Percentiles rank a stretch among this genome's conserved stretches.
Conservation (phyloP, 352 stramenopile species). For the Blastocystis sp. region DNA sequence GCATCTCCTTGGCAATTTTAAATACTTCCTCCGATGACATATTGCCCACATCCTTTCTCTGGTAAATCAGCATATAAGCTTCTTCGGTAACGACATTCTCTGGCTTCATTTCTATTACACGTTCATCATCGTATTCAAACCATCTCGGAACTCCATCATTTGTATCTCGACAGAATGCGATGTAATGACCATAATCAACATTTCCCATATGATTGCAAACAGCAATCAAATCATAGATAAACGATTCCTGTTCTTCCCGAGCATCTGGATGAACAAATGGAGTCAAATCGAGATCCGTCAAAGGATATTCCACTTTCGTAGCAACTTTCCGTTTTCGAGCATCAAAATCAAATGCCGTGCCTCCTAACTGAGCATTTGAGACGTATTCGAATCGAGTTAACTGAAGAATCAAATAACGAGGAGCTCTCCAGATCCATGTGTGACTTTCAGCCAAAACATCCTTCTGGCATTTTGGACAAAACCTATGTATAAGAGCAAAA, state of each 20-base stretch:
- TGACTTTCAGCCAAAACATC: conserved; percentile 4
- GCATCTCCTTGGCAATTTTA: background rate
- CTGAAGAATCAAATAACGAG: conserved; percentile 91
- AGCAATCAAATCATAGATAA: conserved; percentile 49
- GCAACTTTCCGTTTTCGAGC: conserved; percentile 30
- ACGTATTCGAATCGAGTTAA: conserved; percentile 92
- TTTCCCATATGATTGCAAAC: conserved; percentile 60
- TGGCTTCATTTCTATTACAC: conserved; percentile 17
- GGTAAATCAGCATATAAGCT: conserved; percentile 58
- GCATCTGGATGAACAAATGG: conserved; percentile 25
- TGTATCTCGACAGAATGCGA: conserved; percentile 45
- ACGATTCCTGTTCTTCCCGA: conserved; percentile 7
- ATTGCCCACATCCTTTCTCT: conserved; percentile 9
- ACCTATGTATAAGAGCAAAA: conserved; percentile 4
- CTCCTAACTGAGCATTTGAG: background rate
- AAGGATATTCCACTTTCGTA: conserved; percentile 28
- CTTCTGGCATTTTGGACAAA: conserved; percentile 51
- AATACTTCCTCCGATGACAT: background rate
- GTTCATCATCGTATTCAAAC: conserved; percentile 43
- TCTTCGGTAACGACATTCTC: conserved; percentile 15
- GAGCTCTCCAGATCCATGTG: conserved; percentile 83
- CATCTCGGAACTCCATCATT: conserved; percentile 60
- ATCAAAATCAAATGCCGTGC: conserved; percentile 32
- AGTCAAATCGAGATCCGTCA: conserved; percentile 24
- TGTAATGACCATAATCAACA: conserved; percentile 52